Conservation (phyloP, 1,284 basidiomycete genomes). For the Clitocybe nebularis region DNA sequence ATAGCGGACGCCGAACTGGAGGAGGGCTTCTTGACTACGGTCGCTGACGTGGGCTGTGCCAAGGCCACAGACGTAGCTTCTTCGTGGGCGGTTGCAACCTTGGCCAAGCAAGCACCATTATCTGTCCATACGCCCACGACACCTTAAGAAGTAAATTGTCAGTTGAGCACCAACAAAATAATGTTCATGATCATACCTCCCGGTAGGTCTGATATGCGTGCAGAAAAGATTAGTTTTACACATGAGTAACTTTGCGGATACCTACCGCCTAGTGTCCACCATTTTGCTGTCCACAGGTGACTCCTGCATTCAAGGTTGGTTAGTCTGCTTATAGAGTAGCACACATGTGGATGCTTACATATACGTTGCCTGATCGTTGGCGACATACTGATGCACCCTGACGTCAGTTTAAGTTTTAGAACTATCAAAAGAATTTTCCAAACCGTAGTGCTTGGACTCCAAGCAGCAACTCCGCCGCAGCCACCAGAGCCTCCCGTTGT, state of each 20-base stretch:
- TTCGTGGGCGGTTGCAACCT: constrained; percentile 7
- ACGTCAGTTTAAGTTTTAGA: not conserved
- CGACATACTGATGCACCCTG: constrained; percentile 36
- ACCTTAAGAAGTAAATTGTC: constrained; percentile 13
- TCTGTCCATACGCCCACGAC: constrained; percentile 26
- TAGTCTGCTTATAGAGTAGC: not conserved
- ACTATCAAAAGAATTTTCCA: constrained; percentile 17
- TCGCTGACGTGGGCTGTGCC: not conserved
- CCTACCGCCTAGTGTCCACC: constrained; percentile 44
- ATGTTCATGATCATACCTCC: constrained; percentile 30
- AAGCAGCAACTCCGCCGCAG: constrained; percentile 45
- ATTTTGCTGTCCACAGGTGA: constrained; percentile 53
- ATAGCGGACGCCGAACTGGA: not conserved
- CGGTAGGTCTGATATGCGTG: constrained; percentile 30
- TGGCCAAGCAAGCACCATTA: constrained; percentile 23
- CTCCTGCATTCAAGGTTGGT: constrained; percentile 24
- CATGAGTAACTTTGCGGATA: not conserved
- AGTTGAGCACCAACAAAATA: not conserved
- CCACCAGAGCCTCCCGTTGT: constrained; percentile 27
- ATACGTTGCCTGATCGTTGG: constrained; percentile 41
- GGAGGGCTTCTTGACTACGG: not conserved
- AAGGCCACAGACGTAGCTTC: not conserved
- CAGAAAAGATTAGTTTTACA: not conserved
- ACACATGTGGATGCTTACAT: constrained; percentile 21
- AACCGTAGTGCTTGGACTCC: constrained; percentile 42